These are phyloP conservation scores for Phyllostachys edulis DNA, from an alignment of 176 grass and related monocot species.

Conservation along the genomic window DNA sequence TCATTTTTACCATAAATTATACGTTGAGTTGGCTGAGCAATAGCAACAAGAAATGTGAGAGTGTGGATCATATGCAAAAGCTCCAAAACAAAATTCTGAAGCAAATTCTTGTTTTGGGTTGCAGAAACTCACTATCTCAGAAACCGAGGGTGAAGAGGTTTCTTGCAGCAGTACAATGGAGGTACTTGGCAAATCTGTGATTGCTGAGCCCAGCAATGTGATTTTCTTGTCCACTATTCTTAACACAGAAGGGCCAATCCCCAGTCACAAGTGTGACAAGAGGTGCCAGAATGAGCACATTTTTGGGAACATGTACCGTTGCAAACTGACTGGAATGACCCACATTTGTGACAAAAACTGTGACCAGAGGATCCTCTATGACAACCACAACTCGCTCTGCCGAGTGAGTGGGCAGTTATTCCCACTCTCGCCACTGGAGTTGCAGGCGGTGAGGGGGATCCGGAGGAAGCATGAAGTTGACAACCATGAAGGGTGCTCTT, in stretches of 20 bases:
- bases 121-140: conserved; percentile 57
- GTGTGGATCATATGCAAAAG: conserved; percentile 27
- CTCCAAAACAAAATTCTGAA: conserved; percentile 56
- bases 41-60: not conserved
- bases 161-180: conserved; percentile 61
- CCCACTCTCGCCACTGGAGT: conserved; percentile 74
- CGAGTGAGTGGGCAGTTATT: conserved; percentile 89
- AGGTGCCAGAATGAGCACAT: conserved; percentile 93
- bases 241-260: conserved; percentile 63
- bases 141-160: conserved; percentile 38
- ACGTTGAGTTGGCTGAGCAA: not conserved
- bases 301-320: conserved; percentile 96
- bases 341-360: conserved; percentile 99
- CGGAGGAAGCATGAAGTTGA: conserved; percentile 89
- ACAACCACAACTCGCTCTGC: conserved; percentile 95
- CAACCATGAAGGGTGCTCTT: conserved; percentile 71
- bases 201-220: conserved; percentile 95
- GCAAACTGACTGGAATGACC: conserved; percentile 78
- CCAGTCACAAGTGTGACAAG: conserved; percentile 93
- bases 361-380: conserved; percentile 94
- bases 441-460: conserved; percentile 85
- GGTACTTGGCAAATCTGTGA: conserved; percentile 91
- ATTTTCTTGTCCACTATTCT: conserved; percentile 82
- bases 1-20: not conserved
- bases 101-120: conserved; percentile 75